phyloP scores from a whole-genome alignment of 768 basidiomycete genomes.

The Lactifluus echinatus region DNA sequence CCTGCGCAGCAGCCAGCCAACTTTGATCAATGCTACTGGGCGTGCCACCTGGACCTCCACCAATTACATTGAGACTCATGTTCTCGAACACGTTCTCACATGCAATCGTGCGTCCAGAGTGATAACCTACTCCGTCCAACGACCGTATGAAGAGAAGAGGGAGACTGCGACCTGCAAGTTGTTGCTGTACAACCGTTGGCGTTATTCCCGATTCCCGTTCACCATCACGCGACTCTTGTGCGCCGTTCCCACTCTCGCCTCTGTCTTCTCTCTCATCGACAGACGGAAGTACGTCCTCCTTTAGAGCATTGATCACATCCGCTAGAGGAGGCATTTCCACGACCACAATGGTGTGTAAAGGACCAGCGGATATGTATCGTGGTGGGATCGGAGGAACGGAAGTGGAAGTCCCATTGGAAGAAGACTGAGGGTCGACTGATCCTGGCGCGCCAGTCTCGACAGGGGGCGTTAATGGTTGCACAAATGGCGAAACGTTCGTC shows the following conservation, averaged over 20 bases:
- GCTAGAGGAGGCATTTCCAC: conserved; percentile 75
- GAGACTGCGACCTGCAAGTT: conserved; percentile 61
- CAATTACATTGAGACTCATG: conserved; percentile 52
- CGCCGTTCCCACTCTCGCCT: conserved; percentile 20
- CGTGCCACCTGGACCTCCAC: conserved; percentile 34
- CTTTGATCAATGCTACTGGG: conserved; percentile 44
- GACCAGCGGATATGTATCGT: conserved; percentile 44
- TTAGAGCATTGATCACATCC: conserved; percentile 71
- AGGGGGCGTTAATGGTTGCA: conserved; percentile 35
- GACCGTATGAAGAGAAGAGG: conserved; percentile 77
- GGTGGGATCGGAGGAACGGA: conserved; percentile 26
- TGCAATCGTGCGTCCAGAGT: conserved; percentile 76
- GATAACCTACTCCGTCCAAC: conserved; percentile 81
- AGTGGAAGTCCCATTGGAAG: conserved; percentile 6
- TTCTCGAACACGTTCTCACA: conserved; percentile 73
- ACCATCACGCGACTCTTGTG: conserved; percentile 7
- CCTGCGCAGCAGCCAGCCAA: conserved; percentile 71
- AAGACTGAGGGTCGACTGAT: conserved; percentile 9
- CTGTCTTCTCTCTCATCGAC: conserved; percentile 30
- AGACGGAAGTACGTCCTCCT: conserved; percentile 54
- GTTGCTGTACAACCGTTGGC: conserved; percentile 28
- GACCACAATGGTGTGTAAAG: conserved; percentile 71
- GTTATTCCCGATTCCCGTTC: conserved; percentile 15
- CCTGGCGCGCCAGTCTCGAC: conserved; percentile 21
- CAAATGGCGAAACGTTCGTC: conserved; percentile 53